phyloP scores from a whole-genome alignment of 768 basidiomycete species.

The Boletus tylopilopsis region DNA sequence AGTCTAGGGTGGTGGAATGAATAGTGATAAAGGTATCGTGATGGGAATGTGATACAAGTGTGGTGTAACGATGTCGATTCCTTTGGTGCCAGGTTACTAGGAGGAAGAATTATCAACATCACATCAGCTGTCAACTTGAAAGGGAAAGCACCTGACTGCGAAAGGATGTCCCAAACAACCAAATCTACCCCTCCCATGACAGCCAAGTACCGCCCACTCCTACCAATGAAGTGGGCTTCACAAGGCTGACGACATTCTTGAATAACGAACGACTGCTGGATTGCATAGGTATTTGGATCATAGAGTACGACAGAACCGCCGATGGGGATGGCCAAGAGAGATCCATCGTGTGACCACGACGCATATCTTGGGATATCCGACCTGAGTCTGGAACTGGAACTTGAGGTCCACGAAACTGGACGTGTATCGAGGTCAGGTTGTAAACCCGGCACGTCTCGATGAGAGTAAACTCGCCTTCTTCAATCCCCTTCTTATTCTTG shows the following conservation, averaged over 20 bases:
- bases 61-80: conserved; percentile 35
- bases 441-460: neutral
- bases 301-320: conserved; percentile 69
- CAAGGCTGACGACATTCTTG: conserved; percentile 47
- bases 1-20: conserved; percentile 33
- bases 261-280: conserved; percentile 57
- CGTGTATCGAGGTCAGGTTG: neutral
- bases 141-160: conserved; percentile 47
- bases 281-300: conserved; percentile 58
- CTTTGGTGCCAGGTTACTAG: conserved; percentile 61
- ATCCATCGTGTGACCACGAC: conserved; percentile 83
- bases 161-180: conserved; percentile 70
- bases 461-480: conserved; percentile 48
- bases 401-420: conserved; percentile 67
- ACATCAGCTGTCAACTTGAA: neutral
- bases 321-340: conserved; percentile 74
- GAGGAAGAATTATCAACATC: neutral
- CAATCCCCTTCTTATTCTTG: conserved; percentile 41
- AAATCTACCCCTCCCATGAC: conserved; percentile 47
- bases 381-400: conserved; percentile 69
- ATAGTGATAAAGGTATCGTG: conserved; percentile 61
- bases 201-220: conserved; percentile 66
- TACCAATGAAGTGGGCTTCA: conserved; percentile 64
- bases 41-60: conserved; percentile 51
- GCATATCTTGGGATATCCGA: conserved; percentile 60